These are phyloP conservation scores for Blastobotrys attinorum DNA, from an alignment of 805 yeast species.

Conservation along the genomic window DNA sequence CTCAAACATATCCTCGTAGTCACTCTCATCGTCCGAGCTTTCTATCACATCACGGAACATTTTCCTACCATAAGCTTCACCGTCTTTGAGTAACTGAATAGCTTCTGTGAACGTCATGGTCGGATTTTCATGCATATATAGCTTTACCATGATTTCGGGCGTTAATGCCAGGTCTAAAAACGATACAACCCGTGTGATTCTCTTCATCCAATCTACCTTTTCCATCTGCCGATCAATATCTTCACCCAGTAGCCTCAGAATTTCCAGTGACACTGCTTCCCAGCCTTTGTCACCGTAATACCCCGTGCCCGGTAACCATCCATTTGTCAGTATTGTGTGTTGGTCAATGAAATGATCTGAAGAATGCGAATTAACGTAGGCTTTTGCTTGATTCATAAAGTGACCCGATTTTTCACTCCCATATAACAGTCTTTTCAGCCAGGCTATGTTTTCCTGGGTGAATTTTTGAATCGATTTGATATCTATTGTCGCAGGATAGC, in stretches of 20 bases:
- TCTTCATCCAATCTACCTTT: slow-evolving; percentile 1
- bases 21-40: not conserved
- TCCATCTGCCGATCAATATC: not conserved
- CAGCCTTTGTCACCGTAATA: slow-evolving; percentile 4
- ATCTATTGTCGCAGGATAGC: slow-evolving; percentile 1
- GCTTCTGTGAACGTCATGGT: not conserved
- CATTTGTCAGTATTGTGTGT: not conserved
- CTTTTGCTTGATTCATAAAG: too few species aligned
- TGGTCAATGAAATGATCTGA: not conserved
- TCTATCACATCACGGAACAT: not conserved
- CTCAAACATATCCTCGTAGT: not conserved
- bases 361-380: not conserved
- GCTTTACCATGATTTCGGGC: not conserved
- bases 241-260: not conserved
- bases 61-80: not conserved
- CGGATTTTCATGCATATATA: not conserved
- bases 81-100: not conserved
- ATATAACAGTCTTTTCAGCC: too few species aligned
- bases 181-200: not conserved
- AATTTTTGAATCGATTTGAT: not conserved
- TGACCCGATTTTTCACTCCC: too few species aligned
- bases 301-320: not conserved
- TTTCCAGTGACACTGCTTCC: not conserved
- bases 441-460: too few species aligned
- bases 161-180: not conserved